These are phyloP conservation scores for Alternaria angustiovoidea DNA, from an alignment of 2,329 filamentous ascomycete species.

Conservation along the genomic window DNA sequence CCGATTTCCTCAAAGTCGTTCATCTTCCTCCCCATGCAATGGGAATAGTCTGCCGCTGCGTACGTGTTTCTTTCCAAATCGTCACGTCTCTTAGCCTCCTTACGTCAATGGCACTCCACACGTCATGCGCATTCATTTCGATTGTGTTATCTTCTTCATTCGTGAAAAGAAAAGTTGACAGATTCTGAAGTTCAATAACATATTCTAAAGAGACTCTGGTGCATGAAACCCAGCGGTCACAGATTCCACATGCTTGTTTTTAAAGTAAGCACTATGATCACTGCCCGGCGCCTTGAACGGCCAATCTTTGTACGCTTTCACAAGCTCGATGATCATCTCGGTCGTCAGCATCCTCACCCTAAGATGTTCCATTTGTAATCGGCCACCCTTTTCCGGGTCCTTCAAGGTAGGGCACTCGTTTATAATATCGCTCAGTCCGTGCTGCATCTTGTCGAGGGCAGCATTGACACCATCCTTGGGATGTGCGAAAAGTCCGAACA, in stretches of 20 bases:
- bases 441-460: conserved; percentile 40
- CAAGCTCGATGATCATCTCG: conserved; percentile 45
- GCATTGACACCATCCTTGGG: conserved; percentile 16
- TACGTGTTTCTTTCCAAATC: neutral
- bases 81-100: neutral
- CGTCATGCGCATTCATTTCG: neutral
- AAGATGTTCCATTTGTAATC: conserved; percentile 41
- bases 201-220: neutral
- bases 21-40: neutral
- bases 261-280: conserved; percentile 38
- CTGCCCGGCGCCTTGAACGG: conserved; percentile 40
- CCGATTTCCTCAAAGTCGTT: neutral
- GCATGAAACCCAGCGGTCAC: neutral
- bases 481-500: conserved; percentile 24
- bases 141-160: neutral
- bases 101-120: neutral
- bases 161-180: neutral
- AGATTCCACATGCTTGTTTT: conserved; percentile 8
- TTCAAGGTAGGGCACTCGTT: conserved; percentile 36
- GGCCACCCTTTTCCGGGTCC: conserved; percentile 44
- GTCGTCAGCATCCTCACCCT: conserved; percentile 41
- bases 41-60: neutral
- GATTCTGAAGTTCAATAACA: neutral
- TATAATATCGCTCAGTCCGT: conserved; percentile 39
- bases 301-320: conserved; percentile 45